Base-by-base conservation (phyloP, 1,139 yeast species). In the Barnettozyma hawaiiensis region DNA sequence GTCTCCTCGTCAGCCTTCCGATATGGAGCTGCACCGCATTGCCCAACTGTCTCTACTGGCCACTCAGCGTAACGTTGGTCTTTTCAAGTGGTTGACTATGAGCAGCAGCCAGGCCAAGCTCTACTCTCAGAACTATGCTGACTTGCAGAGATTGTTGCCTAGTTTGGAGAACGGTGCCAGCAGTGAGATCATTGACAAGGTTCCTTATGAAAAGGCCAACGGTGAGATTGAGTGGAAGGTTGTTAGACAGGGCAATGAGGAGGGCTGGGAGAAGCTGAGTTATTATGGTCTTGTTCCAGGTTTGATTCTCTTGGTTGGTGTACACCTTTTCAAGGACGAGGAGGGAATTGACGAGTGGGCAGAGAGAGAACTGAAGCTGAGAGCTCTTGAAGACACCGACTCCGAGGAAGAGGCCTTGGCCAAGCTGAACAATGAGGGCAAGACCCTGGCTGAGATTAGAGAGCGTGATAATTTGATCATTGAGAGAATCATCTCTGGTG, bases 151-250 rank as follows among this genome's bases (percentile, higher is more conserved):
- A 58, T 76, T 80, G 53, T 78, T 72, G 61, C 79, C 73, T 61
- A 63, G 52, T 51, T 80, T 68, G 60, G 76, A 66, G 56, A 81
- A 75, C 64, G 85, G 79, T 39, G 71, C 82, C 1, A 76, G 81
- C 37, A 66, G 66, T 32, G 72, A 76, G 56, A 82, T 85, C 56
- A 75, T 86, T 52, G 96, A 85, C 63, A 85, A 85, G 66, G 78
- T 85, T 49, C 95, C 96, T 42, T 85, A 78, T 60, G 85, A 81
- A 64, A 94, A 84, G 62, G 80, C 82, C 39, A 81, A 87, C 15
- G 95, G 95, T 29, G 84, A 80, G 57, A 76, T 85, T 56, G 78
- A 80, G 57, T 85, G 95, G 95, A 77, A 79, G 58, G 69, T 85
- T 48, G 79, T 86, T 39, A 74, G 95, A 52, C 89, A 80, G 59